Evolutionary conservation across 192 early-diverging fungal species (phyloP).

Genomic region (Allomyces javanicus): DNA sequence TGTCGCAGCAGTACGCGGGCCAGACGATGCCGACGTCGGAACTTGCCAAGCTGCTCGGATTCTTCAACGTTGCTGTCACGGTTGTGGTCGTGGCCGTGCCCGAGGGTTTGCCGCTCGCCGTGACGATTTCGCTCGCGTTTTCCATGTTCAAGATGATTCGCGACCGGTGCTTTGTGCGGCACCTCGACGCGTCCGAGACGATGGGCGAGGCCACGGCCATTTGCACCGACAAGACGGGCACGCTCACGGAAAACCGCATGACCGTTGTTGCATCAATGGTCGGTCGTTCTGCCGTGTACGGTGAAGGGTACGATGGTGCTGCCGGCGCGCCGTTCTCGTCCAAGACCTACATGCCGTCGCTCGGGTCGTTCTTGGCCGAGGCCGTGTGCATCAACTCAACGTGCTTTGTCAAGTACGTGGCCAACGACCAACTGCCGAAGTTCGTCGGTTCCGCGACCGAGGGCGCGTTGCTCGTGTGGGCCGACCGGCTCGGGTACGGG

Average conservation of each 20-base stretch:
- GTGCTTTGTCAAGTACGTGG: conserved; percentile 31
- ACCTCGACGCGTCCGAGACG: conserved; percentile 37
- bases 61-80: conserved; percentile 20
- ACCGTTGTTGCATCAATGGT: conserved; percentile 29
- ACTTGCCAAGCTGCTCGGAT: background rate
- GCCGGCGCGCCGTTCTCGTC: conserved; percentile 15
- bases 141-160: conserved; percentile 47
- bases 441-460: conserved; percentile 41
- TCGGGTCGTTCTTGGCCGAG: conserved; percentile 20
- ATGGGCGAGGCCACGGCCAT: conserved; percentile 43
- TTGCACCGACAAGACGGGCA: conserved; percentile 44
- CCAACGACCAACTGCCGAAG: conserved; percentile 9
- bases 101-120: conserved; percentile 42
- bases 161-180: conserved; percentile 42
- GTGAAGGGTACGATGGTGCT: conserved; percentile 30
- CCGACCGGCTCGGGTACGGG: conserved; percentile 19
- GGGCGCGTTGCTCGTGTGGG: conserved; percentile 30
- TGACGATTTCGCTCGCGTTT: conserved; percentile 35
- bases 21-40: background rate
- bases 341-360: conserved; percentile 11
- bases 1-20: conserved; percentile 22
- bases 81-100: conserved; percentile 43
- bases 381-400: conserved; percentile 29
- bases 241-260: conserved; percentile 41
- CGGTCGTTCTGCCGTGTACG: conserved; percentile 20